phyloP scores from a whole-genome alignment of 2,329 filamentous ascomycete species.

The Chrysosporium queenslandicum region DNA sequence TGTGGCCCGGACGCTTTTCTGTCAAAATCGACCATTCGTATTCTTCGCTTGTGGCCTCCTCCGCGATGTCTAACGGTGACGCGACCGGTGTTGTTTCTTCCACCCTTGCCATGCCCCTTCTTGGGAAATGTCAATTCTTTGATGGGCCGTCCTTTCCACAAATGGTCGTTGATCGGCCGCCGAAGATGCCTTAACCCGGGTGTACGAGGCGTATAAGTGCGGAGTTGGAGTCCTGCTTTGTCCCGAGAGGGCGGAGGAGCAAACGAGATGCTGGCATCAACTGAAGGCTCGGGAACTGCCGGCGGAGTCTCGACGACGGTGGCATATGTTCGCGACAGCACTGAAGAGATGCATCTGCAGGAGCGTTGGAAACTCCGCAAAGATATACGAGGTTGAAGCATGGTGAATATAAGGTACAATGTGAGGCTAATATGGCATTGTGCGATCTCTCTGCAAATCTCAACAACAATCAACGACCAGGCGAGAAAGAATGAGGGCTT shows the following conservation, averaged over 20 bases:
- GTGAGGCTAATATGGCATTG: background rate
- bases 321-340: constrained; percentile 45
- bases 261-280: constrained; percentile 26
- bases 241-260: constrained; percentile 39
- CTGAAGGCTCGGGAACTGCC: constrained; percentile 12
- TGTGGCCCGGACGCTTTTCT: constrained; percentile 72
- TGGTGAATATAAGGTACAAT: constrained; percentile 26
- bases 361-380: constrained; percentile 42
- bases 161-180: constrained; percentile 86
- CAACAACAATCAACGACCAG: background rate
- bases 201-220: constrained; percentile 87
- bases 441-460: background rate
- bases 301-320: constrained; percentile 25
- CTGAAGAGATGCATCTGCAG: constrained; percentile 38
- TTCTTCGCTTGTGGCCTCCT: constrained; percentile 82
- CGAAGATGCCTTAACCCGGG: constrained; percentile 86
- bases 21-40: constrained; percentile 82
- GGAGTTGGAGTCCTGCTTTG: constrained; percentile 44
- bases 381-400: constrained; percentile 59
- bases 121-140: constrained; percentile 79
- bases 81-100: constrained; percentile 74
- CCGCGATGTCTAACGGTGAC: constrained; percentile 87
- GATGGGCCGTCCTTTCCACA: constrained; percentile 87
- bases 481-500: background rate
- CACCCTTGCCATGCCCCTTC: constrained; percentile 85